These are phyloP conservation scores for Lanzia echinophila DNA, from an alignment of 2,329 filamentous ascomycete genomes.

Conservation along the genomic window DNA sequence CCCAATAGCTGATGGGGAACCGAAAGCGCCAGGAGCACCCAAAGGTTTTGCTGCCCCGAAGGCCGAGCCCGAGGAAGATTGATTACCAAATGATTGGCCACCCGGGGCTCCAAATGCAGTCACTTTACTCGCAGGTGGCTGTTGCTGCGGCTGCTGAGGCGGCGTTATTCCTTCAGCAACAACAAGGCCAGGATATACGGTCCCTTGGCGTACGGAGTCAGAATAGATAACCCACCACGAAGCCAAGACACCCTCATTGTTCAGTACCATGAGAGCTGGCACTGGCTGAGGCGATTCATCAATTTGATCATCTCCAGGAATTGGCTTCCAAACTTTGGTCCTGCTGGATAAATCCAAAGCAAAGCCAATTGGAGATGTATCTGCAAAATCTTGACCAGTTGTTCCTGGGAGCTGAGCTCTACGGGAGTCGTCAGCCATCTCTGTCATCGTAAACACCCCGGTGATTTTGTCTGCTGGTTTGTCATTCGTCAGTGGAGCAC, in stretches of 20 bases:
- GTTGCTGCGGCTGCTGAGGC: constrained; percentile 21
- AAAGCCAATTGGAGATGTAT: constrained; percentile 73
- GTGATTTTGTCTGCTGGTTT: constrained; percentile 52
- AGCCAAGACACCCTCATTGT: constrained; percentile 78
- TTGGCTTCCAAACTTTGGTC: constrained; percentile 71
- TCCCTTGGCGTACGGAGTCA: constrained; percentile 70
- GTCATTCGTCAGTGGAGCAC: constrained; percentile 55
- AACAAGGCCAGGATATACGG: constrained; percentile 65
- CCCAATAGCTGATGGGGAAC: constrained; percentile 22
- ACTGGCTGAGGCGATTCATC: constrained; percentile 73
- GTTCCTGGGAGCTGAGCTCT: constrained; percentile 70
- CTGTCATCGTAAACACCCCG: constrained; percentile 67
- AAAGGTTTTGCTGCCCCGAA: constrained; percentile 31
- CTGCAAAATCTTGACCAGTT: constrained; percentile 48
- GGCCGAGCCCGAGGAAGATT: constrained; percentile 19
- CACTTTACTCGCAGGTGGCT: background rate
- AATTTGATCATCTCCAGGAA: constrained; percentile 65
- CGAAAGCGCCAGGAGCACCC: constrained; percentile 31
- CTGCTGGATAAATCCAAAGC: constrained; percentile 77
- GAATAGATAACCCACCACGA: constrained; percentile 92
- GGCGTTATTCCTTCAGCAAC: constrained; percentile 30
- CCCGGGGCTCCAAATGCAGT: constrained; percentile 25
- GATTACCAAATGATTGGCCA: constrained; percentile 11
- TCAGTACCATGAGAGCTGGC: constrained; percentile 77
- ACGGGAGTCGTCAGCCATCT: constrained; percentile 64